Evolutionary conservation across 2,329 filamentous ascomycete genomes (phyloP), one percentile per base, ranked within the genome.

Genomic region (Cucurbitaria berberidis): DNA sequence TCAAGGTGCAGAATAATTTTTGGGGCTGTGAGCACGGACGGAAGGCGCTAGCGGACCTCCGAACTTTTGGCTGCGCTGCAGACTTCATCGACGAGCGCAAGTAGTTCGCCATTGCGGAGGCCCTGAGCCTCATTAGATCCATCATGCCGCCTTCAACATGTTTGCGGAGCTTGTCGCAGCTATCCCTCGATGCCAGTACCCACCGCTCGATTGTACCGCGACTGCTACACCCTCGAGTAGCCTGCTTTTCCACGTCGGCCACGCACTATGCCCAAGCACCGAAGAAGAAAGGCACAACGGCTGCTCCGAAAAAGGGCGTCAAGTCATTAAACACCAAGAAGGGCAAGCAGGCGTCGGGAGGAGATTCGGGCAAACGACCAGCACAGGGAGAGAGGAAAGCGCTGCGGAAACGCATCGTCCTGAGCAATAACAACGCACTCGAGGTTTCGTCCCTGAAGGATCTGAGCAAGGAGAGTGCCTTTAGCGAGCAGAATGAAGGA

Each of bases 391-490:
- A 97, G 81, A 86, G 93, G 62, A 96, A 92, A 78, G 90, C 90
- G 24, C 81, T 90, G 72, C 87, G 92, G 62, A 96, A 96, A 80
- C 87, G 90, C 64, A 90, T 99, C 68, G 87, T 96, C 54, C 86
- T 99, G 55, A 93, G 89, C 81, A 99, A 98, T 78, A 89, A 90
- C 75, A 98, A 96, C 77, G 95, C 95, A 44, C 80, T 97, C 32
- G 85, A 88, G 54, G 89, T 98, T 7, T 72, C 80, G 21, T 89
- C 86, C 10, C 80, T 96, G 63, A 77, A 82, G 54, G 82, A 88
- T 43, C 70, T 96, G 48, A 78, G 88, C 76, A 74, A 82, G 16
- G 78, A 82, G 48, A 75, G 78, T 26, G 79, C 80, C 0, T 50
- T 71, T 35, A 67, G 62, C 43, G 59, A 59, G 10, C 49, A 60